A percentile compares a stretch with the other conserved stretches of the same genome.
phyloP scores from a whole-genome alignment of 2,329 filamentous ascomycete genomes.

The Fusarium brevicatenulatum region DNA sequence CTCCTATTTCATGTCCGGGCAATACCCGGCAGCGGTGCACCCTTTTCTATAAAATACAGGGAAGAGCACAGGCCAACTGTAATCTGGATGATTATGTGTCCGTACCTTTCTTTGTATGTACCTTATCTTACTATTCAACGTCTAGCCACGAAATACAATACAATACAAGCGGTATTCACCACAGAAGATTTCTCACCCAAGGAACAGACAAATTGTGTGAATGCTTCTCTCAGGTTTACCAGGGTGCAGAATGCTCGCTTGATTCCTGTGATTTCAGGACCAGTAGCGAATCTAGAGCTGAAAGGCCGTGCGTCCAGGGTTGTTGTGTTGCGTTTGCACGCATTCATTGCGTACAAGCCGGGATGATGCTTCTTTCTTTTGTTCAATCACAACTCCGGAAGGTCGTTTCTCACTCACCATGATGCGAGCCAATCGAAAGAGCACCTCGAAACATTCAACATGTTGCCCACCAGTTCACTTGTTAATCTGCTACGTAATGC shows the following conservation, averaged over 20 bases:
- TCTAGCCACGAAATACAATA: neutral
- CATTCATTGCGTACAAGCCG: conserved; percentile 28
- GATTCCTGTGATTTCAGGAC: conserved; percentile 9
- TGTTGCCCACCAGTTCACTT: conserved; percentile 33
- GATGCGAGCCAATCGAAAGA: conserved; percentile 38
- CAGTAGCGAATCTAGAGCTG: conserved; percentile 9
- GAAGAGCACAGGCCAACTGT: conserved; percentile 8
- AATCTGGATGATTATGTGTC: neutral
- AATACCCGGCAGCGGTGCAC: conserved; percentile 29
- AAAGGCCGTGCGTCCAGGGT: conserved; percentile 23
- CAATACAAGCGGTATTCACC: conserved; percentile 4
- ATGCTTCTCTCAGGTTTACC: conserved; percentile 31
- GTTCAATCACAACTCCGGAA: conserved; percentile 44
- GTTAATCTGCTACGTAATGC: neutral
- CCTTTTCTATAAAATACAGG: neutral
- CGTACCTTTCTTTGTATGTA: neutral
- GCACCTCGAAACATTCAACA: conserved; percentile 22
- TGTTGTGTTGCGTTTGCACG: conserved; percentile 20
- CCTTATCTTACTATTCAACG: conserved; percentile 15
- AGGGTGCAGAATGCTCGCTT: conserved; percentile 28
- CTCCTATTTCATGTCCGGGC: conserved; percentile 18
- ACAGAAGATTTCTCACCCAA: neutral
- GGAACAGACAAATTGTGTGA: conserved; percentile 22
- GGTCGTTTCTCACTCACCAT: conserved; percentile 27
- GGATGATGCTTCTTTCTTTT: conserved; percentile 44